Evolutionary conservation across 495 filamentous ascomycete species (phyloP).

Genomic region (Xylaria nigripes): DNA sequence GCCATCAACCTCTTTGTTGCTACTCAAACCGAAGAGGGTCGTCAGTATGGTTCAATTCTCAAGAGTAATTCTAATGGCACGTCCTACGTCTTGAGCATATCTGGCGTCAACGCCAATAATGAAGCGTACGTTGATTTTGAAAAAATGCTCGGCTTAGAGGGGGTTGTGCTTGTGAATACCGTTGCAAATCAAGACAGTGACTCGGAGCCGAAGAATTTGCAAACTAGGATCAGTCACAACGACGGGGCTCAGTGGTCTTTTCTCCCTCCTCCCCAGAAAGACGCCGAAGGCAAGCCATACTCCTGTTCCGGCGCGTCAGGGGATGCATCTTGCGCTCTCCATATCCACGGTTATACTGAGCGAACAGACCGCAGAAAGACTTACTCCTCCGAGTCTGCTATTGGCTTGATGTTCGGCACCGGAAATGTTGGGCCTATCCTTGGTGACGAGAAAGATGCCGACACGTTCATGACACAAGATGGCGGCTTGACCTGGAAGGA

Average conservation of each 20-base stretch:
- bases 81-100: constrained; percentile 75
- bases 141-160: constrained; percentile 85
- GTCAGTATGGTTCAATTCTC: constrained; percentile 74
- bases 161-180: constrained; percentile 77
- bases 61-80: constrained; percentile 99
- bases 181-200: constrained; percentile 63
- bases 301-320: constrained; percentile 51
- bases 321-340: constrained; percentile 66
- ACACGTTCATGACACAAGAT: constrained; percentile 83
- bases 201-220: constrained; percentile 66
- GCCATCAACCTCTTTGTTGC: constrained; percentile 88
- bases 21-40: constrained; percentile 50
- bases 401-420: constrained; percentile 83
- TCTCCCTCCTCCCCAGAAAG: constrained; percentile 56
- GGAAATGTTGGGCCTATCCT: constrained; percentile 82
- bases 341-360: constrained; percentile 93
- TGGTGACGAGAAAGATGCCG: constrained; percentile 49
- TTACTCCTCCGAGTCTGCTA: constrained; percentile 77
- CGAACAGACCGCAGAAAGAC: constrained; percentile 68
- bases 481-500: constrained; percentile 82
- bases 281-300: constrained; percentile 61
- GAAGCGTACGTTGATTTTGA: constrained; percentile 87
- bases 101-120: constrained; percentile 66
- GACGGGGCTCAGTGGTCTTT: constrained; percentile 81
- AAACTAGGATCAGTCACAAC: constrained; percentile 89